A percentile compares a stretch with the other conserved stretches of the same genome.
phyloP scores from a whole-genome alignment of 352 stramenopile species.

The Phytophthora meadii region DNA sequence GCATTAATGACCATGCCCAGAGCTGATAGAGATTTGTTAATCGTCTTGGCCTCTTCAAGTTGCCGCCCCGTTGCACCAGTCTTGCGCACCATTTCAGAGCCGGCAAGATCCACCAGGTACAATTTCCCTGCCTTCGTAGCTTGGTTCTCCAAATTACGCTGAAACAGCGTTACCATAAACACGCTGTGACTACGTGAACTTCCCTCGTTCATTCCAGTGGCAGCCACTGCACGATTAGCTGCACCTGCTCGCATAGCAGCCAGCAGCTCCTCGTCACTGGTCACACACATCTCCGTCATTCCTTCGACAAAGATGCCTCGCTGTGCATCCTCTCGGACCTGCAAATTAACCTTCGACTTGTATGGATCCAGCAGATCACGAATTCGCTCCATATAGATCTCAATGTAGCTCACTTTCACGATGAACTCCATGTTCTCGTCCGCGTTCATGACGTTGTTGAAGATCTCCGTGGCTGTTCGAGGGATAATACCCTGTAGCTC shows the following conservation, averaged over 20 bases:
- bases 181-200: constrained; percentile 92
- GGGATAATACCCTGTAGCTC: constrained; percentile 90
- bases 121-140: constrained; percentile 91
- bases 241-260: constrained; percentile 84
- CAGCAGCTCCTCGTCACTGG: constrained; percentile 89
- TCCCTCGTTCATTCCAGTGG: constrained; percentile 95
- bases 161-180: constrained; percentile 92
- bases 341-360: constrained; percentile 92
- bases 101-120: constrained; percentile 94
- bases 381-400: constrained; percentile 97
- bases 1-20: constrained; percentile 96
- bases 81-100: constrained; percentile 95
- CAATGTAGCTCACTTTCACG: constrained; percentile 94
- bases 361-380: constrained; percentile 92
- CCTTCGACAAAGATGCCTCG: constrained; percentile 94
- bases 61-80: constrained; percentile 89
- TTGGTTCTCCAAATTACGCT: constrained; percentile 89
- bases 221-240: constrained; percentile 85
- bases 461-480: constrained; percentile 88
- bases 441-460: constrained; percentile 86
- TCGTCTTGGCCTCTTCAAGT: constrained; percentile 96
- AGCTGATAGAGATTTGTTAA: constrained; percentile 95
- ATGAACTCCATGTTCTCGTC: constrained; percentile 94
- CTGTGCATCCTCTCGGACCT: constrained; percentile 89
- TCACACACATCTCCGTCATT: constrained; percentile 94